Base-by-base conservation (phyloP, 2,329 filamentous ascomycete species). In the Neophaeococcomyces mojaviensis region DNA sequence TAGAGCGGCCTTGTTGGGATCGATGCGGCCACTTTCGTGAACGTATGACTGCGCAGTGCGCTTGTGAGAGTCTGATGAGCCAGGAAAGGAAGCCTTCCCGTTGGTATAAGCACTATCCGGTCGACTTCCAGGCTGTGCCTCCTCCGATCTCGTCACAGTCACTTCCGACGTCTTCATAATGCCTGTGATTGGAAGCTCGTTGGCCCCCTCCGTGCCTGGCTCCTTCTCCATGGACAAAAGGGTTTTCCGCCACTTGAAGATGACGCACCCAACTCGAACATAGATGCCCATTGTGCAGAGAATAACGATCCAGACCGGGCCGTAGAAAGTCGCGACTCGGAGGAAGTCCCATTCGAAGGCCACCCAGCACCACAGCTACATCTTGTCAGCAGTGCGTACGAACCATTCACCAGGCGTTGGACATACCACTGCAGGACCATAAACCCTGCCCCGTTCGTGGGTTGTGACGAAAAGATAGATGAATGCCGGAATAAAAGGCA, bases 331-430 rank as follows among this genome's bases (percentile, higher is more conserved):
- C 2, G 78, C 77, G 47, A 92, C 80, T 32, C 86, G 81, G 63
- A 86, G 78, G 48, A 81, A 74, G 46, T 86, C 82, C 76, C 82
- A 88, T 3, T 77, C 65, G 2, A 68, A 59, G 2, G 73, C 68
- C 15, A 92, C 72, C 86, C 86, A 92, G 61, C 87, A 94, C 87
- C 86, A 94, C 18, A 92, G 65, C 71, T 76, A 22, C 10, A 12
- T 37, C 10, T 2, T 31, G 38, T 48, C 22, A 47, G 44, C 33
- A 18, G 15, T 36, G 6, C 43, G n/a, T 19, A 32, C 34, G 22
- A 31, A 10, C 20, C 3, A n/a, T 9, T 26, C 24, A 4, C 10
- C 20, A 20, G 12, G 7, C 9, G 10, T 39, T 24, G 56, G n/a
- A n/a, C 68, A 58, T 64, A 75, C 73, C 1, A 76, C 78, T 22